Base-by-base conservation (phyloP, 768 basidiomycete genomes). In the Hericium erinaceus region DNA sequence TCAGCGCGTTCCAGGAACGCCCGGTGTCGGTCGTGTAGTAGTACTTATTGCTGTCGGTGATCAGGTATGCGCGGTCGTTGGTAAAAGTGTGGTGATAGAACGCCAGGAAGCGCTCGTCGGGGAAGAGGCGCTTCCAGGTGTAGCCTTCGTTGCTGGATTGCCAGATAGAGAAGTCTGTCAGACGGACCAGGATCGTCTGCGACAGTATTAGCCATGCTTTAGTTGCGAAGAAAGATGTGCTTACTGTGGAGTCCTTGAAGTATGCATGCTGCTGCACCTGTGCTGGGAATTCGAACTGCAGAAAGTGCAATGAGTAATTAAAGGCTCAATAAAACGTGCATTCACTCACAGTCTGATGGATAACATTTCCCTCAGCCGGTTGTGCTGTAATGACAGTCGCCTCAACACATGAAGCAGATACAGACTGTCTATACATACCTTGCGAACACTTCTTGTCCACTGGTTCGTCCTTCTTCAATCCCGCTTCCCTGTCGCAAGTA, bases 121-220 rank as follows among this genome's bases (percentile, higher is more conserved):
- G 77, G 66, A 69, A 73, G 13, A 85, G 77, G 58, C 83, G 84
- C 46, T 78, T 77, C 95, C 95, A 99, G 0, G 84, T 84, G 70
- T 92, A 93, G 1, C 95, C 97, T 70, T 99, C 95, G 67, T 94
- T 98, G 64, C 82, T 83, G 1, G 93, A 97, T 73, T 98, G 94
- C 92, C 92, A 98, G 55, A 98, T 77, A 0, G 81, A 78, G 60
- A 82, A 70, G 65, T 98, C 93, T 1, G 69, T 68, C 3, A 97
- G 78, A 6, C 90, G 85, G 41, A 91, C 83, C 37, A 99, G 80
- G 56, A 98, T 80, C 0, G 93, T 94, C 81, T 91, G 64, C 0
- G 26, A 15, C 40, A 52, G 8, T 2, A 11, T 58, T 12, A 54
- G 33, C 16, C 49, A 11, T 2, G 39, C 7, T 28, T 6, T 20